phyloP scores from a whole-genome alignment of 2,329 filamentous ascomycete species.

The Furcasterigmium furcatum region DNA sequence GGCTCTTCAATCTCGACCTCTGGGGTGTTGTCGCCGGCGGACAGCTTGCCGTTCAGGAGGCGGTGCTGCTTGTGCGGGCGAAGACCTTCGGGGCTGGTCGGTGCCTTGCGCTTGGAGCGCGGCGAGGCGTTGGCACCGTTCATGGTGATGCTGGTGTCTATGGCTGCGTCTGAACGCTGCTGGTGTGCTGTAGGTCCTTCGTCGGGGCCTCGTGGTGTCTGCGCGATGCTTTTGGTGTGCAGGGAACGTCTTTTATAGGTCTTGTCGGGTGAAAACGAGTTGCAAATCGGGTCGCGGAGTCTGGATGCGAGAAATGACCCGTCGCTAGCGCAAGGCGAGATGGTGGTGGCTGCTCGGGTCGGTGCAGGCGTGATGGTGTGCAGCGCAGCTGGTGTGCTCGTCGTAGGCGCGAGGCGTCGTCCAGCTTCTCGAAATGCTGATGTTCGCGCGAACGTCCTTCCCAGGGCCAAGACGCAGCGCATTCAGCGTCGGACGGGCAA shows the following conservation, averaged over 20 bases:
- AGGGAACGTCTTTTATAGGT: no score
- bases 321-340: not conserved
- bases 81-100: conserved; percentile 33
- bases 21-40: conserved; percentile 46
- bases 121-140: conserved; percentile 36
- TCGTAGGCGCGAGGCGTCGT: not conserved
- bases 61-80: conserved; percentile 39
- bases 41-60: conserved; percentile 43
- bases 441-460: not conserved
- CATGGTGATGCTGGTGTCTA: conserved; percentile 27
- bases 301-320: not conserved
- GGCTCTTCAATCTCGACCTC: conserved; percentile 24
- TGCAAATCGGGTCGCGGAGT: not conserved
- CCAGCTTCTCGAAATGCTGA: not conserved
- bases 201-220: no score
- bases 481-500: not conserved
- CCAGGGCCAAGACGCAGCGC: not conserved
- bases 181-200: no score
- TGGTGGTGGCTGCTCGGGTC: not conserved
- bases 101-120: conserved; percentile 51
- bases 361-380: not conserved
- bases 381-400: not conserved
- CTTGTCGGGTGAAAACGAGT: no score
- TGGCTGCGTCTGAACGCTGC: no score
- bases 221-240: no score